These are phyloP conservation scores for Pichia insulana DNA, from an alignment of 805 yeast species.

Conservation along the genomic window DNA sequence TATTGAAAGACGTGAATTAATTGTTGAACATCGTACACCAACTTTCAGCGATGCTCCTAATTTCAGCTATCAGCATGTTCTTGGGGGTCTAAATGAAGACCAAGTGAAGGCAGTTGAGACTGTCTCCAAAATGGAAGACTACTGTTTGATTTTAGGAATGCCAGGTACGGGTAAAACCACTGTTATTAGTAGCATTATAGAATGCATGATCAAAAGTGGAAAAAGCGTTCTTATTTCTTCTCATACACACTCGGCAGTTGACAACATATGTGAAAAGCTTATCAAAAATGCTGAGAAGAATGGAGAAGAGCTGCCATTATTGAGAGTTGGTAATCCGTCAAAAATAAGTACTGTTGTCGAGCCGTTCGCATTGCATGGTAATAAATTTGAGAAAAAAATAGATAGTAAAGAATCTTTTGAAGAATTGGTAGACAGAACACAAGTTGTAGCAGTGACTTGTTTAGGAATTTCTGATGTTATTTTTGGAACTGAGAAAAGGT, in stretches of 20 bases:
- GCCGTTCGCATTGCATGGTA: constrained; percentile 40
- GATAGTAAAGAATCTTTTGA: constrained; percentile 37
- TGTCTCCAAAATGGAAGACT: constrained; percentile 61
- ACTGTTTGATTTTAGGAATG: constrained; percentile 84
- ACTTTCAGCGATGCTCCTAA: constrained; percentile 24
- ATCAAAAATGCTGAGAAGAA: constrained; percentile 15
- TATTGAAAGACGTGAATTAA: constrained; percentile 32
- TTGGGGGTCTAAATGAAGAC: constrained; percentile 48
- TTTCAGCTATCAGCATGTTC: constrained; percentile 13
- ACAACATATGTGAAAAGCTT: constrained; percentile 78
- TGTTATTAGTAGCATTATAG: constrained; percentile 69
- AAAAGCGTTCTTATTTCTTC: constrained; percentile 73
- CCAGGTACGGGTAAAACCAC: constrained; percentile 98
- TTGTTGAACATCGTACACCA: constrained; percentile 51
- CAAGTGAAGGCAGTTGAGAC: constrained; percentile 62
- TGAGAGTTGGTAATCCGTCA: constrained; percentile 57
- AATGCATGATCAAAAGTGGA: constrained; percentile 46
- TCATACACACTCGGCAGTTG: constrained; percentile 94
- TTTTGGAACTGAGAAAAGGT: constrained; percentile 43
- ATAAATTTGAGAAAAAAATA: constrained; percentile 21
- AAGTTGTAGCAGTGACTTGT: constrained; percentile 84
- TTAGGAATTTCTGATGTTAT: constrained; percentile 61
- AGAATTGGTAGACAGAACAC: constrained; percentile 42
- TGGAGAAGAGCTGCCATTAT: constrained; percentile 31
- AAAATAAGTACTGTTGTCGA: constrained; percentile 56